These are phyloP conservation scores for Heteromeles arbutifolia DNA, from an alignment of 306 rosid species.

Conservation along the genomic window DNA sequence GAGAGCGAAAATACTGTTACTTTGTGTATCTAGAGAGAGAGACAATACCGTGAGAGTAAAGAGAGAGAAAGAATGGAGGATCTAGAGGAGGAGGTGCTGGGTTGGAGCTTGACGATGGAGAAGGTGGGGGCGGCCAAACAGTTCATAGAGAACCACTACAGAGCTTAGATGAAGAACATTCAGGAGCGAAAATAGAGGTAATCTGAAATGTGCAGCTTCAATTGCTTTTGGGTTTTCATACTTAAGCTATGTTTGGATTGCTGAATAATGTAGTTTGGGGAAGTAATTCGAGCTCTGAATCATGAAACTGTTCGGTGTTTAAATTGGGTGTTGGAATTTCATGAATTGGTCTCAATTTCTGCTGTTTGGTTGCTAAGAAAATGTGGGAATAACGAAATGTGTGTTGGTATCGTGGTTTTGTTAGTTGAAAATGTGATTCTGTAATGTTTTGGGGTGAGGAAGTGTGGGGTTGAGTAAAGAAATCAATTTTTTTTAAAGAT, in stretches of 20 bases:
- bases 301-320: constrained; percentile 1
- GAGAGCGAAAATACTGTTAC: constrained; percentile 35
- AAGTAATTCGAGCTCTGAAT: constrained; percentile 6
- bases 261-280: constrained; percentile 11
- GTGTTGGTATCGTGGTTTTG: not conserved
- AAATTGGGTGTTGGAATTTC: not conserved
- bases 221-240: not conserved
- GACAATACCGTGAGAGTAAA: not conserved
- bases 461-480: not conserved
- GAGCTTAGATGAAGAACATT: constrained; percentile 95
- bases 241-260: not conserved
- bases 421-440: not conserved
- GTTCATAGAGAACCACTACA: constrained; percentile 93
- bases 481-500: constrained; percentile 11
- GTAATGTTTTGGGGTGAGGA: not conserved
- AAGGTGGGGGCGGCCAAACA: constrained; percentile 96
- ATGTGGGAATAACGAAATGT: constrained; percentile 10
- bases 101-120: constrained; percentile 96
- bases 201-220: not conserved
- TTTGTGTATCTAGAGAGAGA: constrained; percentile 29
- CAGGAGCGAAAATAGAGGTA: constrained; percentile 95
- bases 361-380: constrained; percentile 18
- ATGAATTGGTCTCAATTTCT: constrained; percentile 15
- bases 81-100: constrained; percentile 69
- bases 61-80: constrained; percentile 76